Conservation (phyloP, 2,329 filamentous ascomycete genomes). For the Diaporthe helianthi region DNA sequence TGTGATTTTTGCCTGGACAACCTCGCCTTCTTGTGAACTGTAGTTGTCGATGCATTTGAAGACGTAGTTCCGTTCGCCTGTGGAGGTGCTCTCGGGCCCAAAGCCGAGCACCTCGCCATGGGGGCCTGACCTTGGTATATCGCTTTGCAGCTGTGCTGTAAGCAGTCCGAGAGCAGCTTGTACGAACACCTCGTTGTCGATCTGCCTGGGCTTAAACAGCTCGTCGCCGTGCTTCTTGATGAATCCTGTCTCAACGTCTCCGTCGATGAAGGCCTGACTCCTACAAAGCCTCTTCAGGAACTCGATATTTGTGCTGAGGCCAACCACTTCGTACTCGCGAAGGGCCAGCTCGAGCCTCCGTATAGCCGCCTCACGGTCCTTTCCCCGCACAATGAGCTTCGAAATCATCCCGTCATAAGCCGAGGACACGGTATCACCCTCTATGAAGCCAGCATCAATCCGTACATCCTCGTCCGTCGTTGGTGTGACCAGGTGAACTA, state of each 20-base stretch:
- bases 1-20: constrained; percentile 60
- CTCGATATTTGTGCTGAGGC: constrained; percentile 93
- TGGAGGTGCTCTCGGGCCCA: constrained; percentile 49
- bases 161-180: constrained; percentile 86
- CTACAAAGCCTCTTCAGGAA: constrained; percentile 90
- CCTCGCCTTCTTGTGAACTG: constrained; percentile 68
- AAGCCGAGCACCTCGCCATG: constrained; percentile 64
- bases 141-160: constrained; percentile 53
- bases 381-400: constrained; percentile 90
- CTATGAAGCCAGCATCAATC: constrained; percentile 91
- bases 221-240: constrained; percentile 87
- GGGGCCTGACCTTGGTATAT: constrained; percentile 40
- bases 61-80: constrained; percentile 54
- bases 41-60: constrained; percentile 67
- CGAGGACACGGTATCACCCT: constrained; percentile 90
- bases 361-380: constrained; percentile 79
- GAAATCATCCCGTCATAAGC: constrained; percentile 99
- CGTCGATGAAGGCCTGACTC: constrained; percentile 81
- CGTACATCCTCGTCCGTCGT: constrained; percentile 74
- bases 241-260: constrained; percentile 94
- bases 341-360: constrained; percentile 82
- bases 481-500: constrained; percentile 84
- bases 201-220: constrained; percentile 71
- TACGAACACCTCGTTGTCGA: constrained; percentile 77
- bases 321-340: constrained; percentile 89